Conservation (phyloP, 2,329 filamentous ascomycete genomes). For the Phialemonium atrogriseum region DNA sequence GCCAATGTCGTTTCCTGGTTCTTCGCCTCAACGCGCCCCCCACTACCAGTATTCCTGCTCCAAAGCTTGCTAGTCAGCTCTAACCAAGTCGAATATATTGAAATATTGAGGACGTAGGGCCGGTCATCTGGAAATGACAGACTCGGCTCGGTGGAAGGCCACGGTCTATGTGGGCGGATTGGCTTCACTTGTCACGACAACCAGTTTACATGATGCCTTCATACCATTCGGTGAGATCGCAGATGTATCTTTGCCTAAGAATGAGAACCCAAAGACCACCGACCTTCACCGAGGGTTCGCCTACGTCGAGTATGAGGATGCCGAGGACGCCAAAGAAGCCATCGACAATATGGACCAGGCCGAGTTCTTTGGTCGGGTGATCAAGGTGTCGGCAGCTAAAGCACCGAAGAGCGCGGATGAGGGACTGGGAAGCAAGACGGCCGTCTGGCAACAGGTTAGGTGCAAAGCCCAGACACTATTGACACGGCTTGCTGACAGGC, state of each 20-base stretch:
- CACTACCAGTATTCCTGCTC: too few relatives aligned
- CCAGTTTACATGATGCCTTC: constrained; percentile 81
- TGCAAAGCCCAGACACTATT: constrained; percentile 1
- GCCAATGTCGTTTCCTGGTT: too few relatives aligned
- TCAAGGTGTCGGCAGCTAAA: constrained; percentile 90
- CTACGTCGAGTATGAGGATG: constrained; percentile 88
- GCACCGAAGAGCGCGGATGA: constrained; percentile 82
- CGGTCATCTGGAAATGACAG: constrained; percentile 74
- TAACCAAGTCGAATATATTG: not conserved
- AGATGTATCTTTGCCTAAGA: constrained; percentile 83
- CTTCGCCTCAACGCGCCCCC: too few relatives aligned
- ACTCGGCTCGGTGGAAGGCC: constrained; percentile 74
- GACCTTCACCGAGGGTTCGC: constrained; percentile 88
- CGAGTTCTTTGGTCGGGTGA: constrained; percentile 83
- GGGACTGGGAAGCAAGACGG: constrained; percentile 85
- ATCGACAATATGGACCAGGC: constrained; percentile 99
- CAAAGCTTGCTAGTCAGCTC: constrained; percentile 3
- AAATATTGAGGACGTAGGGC: too few relatives aligned
- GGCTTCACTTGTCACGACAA: constrained; percentile 65
- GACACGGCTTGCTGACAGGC: constrained; percentile 12
- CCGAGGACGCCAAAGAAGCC: constrained; percentile 81
- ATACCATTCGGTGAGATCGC: constrained; percentile 94
- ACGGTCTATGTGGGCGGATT: constrained; percentile 91
- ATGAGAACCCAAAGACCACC: constrained; percentile 68
- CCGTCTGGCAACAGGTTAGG: constrained; percentile 91